Conservation (phyloP, 768 basidiomycete genomes). For the Panaeolus cyanescens region DNA sequence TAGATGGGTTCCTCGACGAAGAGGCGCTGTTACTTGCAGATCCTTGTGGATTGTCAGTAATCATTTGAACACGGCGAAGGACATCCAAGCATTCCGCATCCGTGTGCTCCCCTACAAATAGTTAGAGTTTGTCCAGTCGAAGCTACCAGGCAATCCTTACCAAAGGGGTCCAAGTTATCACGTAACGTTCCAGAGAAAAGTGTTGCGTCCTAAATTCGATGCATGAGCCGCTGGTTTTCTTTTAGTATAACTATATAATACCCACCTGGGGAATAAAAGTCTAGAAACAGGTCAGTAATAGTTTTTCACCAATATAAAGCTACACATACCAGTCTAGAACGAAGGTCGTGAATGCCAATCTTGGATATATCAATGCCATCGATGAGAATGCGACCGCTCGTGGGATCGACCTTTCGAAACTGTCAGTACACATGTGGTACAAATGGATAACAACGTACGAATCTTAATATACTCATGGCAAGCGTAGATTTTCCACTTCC, state of each 20-base stretch:
- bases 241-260: background rate
- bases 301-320: background rate
- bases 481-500: constrained; percentile 84
- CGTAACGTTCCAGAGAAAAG: constrained; percentile 81
- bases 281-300: constrained; percentile 30
- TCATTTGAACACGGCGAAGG: constrained; percentile 79
- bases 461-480: constrained; percentile 84
- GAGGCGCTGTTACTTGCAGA: constrained; percentile 51
- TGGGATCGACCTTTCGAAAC: constrained; percentile 63
- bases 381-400: constrained; percentile 72
- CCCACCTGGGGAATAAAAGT: constrained; percentile 74
- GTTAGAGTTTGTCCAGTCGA: background rate
- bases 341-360: constrained; percentile 82
- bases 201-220: constrained; percentile 55
- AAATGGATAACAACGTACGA: constrained; percentile 48
- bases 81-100: constrained; percentile 83
- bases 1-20: constrained; percentile 46
- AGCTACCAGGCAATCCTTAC: constrained; percentile 30
- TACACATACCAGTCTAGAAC: constrained; percentile 65
- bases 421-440: background rate
- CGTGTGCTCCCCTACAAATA: constrained; percentile 63
- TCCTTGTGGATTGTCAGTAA: constrained; percentile 47
- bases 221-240: constrained; percentile 1
- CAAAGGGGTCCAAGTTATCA: constrained; percentile 76
- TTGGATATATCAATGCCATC: constrained; percentile 88